A percentile compares a stretch with the other conserved stretches of the same genome.
Evolutionary conservation across 1,139 yeast genomes (phyloP).

Genomic region (Yamadazyma trypodendri): DNA sequence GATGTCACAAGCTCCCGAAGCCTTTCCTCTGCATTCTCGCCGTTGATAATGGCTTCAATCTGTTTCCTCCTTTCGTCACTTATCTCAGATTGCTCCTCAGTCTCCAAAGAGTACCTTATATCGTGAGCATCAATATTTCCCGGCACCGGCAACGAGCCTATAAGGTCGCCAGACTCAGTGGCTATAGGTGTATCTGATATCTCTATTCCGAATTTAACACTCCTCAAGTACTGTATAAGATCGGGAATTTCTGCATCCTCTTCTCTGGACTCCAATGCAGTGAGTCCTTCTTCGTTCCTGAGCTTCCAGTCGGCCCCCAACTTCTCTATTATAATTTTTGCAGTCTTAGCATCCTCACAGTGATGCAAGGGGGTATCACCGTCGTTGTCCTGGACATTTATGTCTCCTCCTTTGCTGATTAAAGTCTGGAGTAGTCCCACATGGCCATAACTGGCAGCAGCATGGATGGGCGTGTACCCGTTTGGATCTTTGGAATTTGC

Average conservation of each 20-base stretch:
- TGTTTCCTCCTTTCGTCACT: conserved; percentile 56
- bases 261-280: conserved; percentile 65
- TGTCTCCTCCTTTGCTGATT: conserved; percentile 66
- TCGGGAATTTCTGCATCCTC: conserved; percentile 89
- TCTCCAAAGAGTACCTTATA: conserved; percentile 57
- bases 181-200: too few relatives aligned
- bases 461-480: conserved; percentile 95
- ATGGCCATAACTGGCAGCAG: conserved; percentile 94
- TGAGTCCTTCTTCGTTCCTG: conserved; percentile 71
- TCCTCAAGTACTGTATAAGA: conserved; percentile 59
- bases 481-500: conserved; percentile 82
- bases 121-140: conserved; percentile 50
- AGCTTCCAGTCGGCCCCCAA: conserved; percentile 63
- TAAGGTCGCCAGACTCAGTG: conserved; percentile 7
- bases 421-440: conserved; percentile 61
- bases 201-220: conserved; percentile 32
- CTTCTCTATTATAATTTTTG: conserved; percentile 62
- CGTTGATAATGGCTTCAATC: conserved; percentile 67
- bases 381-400: conserved; percentile 78
- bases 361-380: conserved; percentile 97
- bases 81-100: conserved; percentile 33
- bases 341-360: conserved; percentile 69
- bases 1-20: conserved; percentile 65
- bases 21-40: conserved; percentile 79
- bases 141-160: conserved; percentile 38